Base-by-base conservation (phyloP, 192 early-diverging fungal genomes). In the Backusella psychrophila region DNA sequence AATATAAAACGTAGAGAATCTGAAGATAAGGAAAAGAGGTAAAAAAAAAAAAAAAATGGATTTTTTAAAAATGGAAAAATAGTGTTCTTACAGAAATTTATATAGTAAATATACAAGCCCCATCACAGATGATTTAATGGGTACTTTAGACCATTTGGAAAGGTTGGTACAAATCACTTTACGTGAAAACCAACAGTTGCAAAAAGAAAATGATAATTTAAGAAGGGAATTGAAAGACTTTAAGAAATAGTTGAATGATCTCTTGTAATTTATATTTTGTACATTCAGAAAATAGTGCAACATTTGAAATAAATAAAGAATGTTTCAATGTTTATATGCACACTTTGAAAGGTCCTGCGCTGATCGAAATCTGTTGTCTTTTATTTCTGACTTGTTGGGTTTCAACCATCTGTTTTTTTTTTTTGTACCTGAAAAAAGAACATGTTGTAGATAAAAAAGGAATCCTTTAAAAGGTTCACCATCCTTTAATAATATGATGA, bases 121-220 rank as follows among this genome's bases (percentile, higher is more conserved):
- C 6, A 67, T 67, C 5, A 67, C 66, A 33, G 66, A 67, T 4
- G 66, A 67, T 67, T 67, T 67, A 17, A 49, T 41, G 14, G 39
- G 21, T 33, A 42, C 74, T 11, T 39, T 75, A 44, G 67, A 74
- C 4, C 72, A 69, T 36, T 38, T 79, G 29, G 41, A 79, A 26
- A 35, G 71, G 26, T 39, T 79, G 52, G 39, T 79, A 29, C 73
- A 74, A 26, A 26, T 69, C n/a, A 59, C 68, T 33, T 34, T 67
- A 12, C 46, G 53, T 42, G 77, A 79, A 70, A 79, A 74, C 14
- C 29, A 44, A 6, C 46, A 39, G 11, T 39, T 79, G 36, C 67
- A 70, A 59, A 67, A 46, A 7, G 77, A 79, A 52, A 79, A 79
- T 26, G 77, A 79, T 33, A 29, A 35, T 11, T 36, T 79, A 23